These are phyloP conservation scores for Colletotrichum aenigma DNA, from an alignment of 2,329 filamentous ascomycete species.

Conservation along the genomic window DNA sequence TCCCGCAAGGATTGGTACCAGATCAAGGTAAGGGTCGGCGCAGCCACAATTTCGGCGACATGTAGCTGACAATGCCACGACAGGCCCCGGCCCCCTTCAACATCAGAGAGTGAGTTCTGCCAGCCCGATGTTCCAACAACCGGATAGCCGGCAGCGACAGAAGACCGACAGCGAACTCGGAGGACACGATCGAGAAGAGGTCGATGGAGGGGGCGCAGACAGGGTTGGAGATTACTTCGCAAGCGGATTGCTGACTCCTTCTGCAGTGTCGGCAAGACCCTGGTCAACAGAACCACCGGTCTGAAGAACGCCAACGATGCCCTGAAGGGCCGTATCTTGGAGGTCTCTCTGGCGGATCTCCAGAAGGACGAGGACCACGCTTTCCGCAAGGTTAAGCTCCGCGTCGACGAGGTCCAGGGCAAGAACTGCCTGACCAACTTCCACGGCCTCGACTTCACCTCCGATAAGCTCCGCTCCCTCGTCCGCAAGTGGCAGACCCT, in stretches of 20 bases:
- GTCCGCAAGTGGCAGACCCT: constrained; percentile 99
- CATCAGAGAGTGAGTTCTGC: constrained; percentile 84
- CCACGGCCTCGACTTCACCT: constrained; percentile 99
- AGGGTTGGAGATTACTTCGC: background rate
- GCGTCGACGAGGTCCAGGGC: constrained; percentile 98
- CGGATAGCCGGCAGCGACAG: background rate
- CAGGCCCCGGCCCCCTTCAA: constrained; percentile 95
- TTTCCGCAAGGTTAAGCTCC: constrained; percentile 99
- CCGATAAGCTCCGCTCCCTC: constrained; percentile 98
- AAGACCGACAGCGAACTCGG: background rate
- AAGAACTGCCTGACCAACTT: constrained; percentile 99
- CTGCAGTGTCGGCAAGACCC: constrained; percentile 95
- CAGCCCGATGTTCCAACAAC: background rate
- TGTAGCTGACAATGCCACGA: constrained; percentile 27
- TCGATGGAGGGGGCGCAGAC: background rate
- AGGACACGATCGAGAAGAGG: background rate
- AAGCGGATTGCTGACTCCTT: background rate
- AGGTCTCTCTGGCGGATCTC: constrained; percentile 97
- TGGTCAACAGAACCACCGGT: constrained; percentile 99
- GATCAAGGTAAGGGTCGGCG: constrained; percentile 73
- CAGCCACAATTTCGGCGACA: background rate
- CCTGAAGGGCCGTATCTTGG: constrained; percentile 97
- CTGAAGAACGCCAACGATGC: constrained; percentile 99
- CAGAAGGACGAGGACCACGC: constrained; percentile 99
- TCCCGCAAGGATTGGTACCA: constrained; percentile 99